A percentile compares a stretch with the other conserved stretches of the same genome.
Evolutionary conservation across 257 asterid species (phyloP).

Genomic region (Mitragyna speciosa): DNA sequence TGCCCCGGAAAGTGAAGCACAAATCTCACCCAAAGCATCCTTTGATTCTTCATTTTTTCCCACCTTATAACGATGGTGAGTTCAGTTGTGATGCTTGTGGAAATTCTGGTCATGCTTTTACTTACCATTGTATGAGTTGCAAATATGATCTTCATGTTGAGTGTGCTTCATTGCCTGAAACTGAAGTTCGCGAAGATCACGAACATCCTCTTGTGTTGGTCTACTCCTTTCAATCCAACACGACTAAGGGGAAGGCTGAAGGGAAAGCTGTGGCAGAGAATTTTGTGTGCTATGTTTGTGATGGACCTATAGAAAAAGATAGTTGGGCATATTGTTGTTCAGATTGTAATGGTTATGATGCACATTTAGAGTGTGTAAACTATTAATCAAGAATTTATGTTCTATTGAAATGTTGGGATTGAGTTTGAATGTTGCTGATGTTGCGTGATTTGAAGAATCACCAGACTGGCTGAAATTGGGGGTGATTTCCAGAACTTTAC

Average conservation of each 20-base stretch:
- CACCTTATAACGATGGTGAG: constrained; percentile 28
- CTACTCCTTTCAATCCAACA: constrained; percentile 2
- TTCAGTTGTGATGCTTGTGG: constrained; percentile 40
- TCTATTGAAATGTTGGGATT: background rate
- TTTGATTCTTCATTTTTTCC: constrained; percentile 25
- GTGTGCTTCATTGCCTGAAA: constrained; percentile 46
- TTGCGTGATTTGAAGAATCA: no score
- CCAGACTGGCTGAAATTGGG: no score
- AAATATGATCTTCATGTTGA: constrained; percentile 38
- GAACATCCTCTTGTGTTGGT: constrained; percentile 30
- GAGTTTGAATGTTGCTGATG: background rate
- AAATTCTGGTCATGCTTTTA: constrained; percentile 23
- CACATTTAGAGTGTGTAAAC: constrained; percentile 38
- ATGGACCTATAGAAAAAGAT: constrained; percentile 15
- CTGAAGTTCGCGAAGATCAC: constrained; percentile 38
- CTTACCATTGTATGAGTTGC: constrained; percentile 36
- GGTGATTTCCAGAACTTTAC: no score
- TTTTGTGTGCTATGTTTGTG: constrained; percentile 34
- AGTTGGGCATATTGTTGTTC: constrained; percentile 45
- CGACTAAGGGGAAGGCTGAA: background rate
- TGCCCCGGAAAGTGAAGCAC: constrained; percentile 32
- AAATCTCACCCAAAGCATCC: constrained; percentile 38
- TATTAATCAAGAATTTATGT: no score
- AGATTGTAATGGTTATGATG: constrained; percentile 24
- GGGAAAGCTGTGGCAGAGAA: constrained; percentile 5